Conservation (phyloP, 1,284 basidiomycete species). For the Sanghuangporus weigelae region DNA sequence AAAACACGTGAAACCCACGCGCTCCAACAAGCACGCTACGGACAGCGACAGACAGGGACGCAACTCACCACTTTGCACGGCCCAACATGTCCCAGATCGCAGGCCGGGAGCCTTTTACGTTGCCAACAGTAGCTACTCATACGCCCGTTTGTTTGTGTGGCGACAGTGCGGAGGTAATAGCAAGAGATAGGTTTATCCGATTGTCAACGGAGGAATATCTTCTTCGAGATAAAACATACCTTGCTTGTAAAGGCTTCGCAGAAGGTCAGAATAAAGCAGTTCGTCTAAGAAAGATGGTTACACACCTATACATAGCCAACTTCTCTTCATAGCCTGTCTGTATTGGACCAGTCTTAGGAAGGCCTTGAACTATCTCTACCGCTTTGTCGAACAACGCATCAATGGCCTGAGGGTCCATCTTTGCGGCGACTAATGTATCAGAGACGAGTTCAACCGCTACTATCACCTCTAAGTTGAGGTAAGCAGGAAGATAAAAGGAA, state of each 20-base stretch:
- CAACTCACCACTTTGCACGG: conserved; percentile 83
- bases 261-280: conserved; percentile 8
- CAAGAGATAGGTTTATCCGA: background rate
- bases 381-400: conserved; percentile 88
- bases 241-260: conserved; percentile 81
- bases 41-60: background rate
- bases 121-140: conserved; percentile 75
- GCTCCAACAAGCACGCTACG: background rate
- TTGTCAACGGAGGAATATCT: background rate
- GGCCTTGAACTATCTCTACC: conserved; percentile 87
- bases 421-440: background rate
- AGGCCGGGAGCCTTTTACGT: conserved; percentile 77
- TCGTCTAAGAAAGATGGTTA: conserved; percentile 14
- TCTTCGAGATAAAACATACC: conserved; percentile 40
- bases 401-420: conserved; percentile 56
- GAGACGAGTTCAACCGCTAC: background rate
- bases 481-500: background rate
- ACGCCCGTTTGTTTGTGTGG: conserved; percentile 11
- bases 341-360: conserved; percentile 93
- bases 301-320: conserved; percentile 86
- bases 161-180: conserved; percentile 5
- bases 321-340: conserved; percentile 98
- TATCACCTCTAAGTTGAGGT: background rate
- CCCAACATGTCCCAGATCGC: conserved; percentile 91
- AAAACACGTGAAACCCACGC: conserved; percentile 25